phyloP scores from a whole-genome alignment of 306 rosid genomes.

The barrel medic (Medicago truncatula) region DNA sequence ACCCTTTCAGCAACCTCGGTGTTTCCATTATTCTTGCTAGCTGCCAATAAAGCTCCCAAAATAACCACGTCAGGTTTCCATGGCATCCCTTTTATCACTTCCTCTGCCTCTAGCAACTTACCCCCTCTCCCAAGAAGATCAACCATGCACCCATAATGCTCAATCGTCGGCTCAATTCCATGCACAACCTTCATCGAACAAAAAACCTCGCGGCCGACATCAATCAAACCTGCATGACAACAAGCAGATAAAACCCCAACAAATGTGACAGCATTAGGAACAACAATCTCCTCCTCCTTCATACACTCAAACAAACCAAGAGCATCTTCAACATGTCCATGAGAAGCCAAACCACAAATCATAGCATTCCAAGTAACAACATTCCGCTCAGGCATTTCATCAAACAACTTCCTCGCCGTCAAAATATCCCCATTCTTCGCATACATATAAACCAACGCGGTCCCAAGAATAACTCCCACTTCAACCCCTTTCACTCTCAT shows the following conservation, averaged over 20 bases:
- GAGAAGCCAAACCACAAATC: conserved; percentile 53
- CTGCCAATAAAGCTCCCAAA: conserved; percentile 35
- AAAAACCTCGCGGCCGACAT: conserved; percentile 43
- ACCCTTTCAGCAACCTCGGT: conserved; percentile 53
- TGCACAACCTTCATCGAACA: conserved; percentile 42
- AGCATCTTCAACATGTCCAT: conserved; percentile 51
- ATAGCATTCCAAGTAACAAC: conserved; percentile 61
- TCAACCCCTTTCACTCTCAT: conserved; percentile 48
- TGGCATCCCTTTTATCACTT: conserved; percentile 44
- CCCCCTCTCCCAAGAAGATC: conserved; percentile 55
- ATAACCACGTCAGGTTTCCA: conserved; percentile 1
- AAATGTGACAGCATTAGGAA: conserved; percentile 55
- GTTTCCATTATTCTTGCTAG: conserved; percentile 53
- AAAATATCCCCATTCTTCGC: conserved; percentile 51
- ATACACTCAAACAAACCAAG: conserved; percentile 46
- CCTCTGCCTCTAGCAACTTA: conserved; percentile 50
- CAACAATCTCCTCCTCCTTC: conserved; percentile 41
- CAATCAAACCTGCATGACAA: conserved; percentile 57
- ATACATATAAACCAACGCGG: conserved; percentile 56
- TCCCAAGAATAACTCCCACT: conserved; percentile 55
- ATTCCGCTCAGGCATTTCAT: conserved; percentile 53
- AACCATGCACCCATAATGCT: conserved; percentile 60
- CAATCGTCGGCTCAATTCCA: conserved; percentile 54
- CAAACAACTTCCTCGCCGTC: conserved; percentile 44
- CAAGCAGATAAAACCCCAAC: conserved; percentile 58